Base-by-base conservation (phyloP, 805 yeast genomes). In the Candida sonorensis region DNA sequence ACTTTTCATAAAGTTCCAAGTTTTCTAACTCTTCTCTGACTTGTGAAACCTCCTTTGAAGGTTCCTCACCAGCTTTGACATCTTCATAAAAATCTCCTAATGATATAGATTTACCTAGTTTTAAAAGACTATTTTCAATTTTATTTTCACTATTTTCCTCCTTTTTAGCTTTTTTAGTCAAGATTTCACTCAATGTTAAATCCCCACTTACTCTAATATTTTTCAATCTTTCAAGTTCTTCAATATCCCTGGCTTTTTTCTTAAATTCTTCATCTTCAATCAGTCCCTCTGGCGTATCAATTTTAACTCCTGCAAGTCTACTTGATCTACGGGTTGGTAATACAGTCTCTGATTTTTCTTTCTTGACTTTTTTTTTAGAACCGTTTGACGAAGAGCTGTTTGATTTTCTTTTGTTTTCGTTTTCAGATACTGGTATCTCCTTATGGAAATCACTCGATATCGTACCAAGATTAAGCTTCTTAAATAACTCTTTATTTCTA, bases 241-340 rank as follows among this genome's bases (percentile, higher is more conserved):
- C 48, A 15, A 27, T 33, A 22, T 60, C 66, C 28, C 57, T 67
- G 25, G 48, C 45, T 29, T 61, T 63, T 28, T 50, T 63, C 33
- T 57, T 65, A 13, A 57, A 38, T 35, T 59, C 63, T 19, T 50
- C 50, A 31, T 48, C 54, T 31, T 61, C 65, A 26, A 59, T 65
- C 6, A 69, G 62, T 31, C 68, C 72, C 36, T 77, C 88, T 33
- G 69, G 52, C 7, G 42, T 30, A 23, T 52, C 57, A 9, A 47
- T 38, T 37, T 72, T 65, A 2, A 75, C 68, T 2, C 95, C 95
- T 4, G 85, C 84, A 16, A 88, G 49, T 42, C 97, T 65, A 30
- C 86, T 66, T 0, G 96, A 86, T 39, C 87, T 68, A 51, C 96
- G 66, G 1, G 77, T 64, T 0, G 95, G 94, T 11, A 64, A 49